Conservation (phyloP, 2,329 filamentous ascomycete species). For the Apiospora aurea region DNA sequence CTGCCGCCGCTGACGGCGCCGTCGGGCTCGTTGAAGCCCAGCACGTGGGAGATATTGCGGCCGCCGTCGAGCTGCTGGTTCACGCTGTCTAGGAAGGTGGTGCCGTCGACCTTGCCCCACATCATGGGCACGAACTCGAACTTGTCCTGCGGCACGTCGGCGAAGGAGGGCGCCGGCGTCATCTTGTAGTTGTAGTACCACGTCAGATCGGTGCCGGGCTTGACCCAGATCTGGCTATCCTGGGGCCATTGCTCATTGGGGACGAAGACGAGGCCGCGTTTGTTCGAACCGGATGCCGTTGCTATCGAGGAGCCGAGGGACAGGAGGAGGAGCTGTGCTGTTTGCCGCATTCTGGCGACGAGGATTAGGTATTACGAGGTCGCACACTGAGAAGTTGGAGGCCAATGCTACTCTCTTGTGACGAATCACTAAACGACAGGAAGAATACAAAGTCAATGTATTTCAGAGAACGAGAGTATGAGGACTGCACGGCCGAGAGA, state of each 20-base stretch:
- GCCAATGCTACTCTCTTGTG: neutral
- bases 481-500: neutral
- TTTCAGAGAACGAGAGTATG: neutral
- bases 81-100: constrained; percentile 67
- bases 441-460: neutral
- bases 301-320: constrained; percentile 17
- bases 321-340: constrained; percentile 6
- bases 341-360: neutral
- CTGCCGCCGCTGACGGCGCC: constrained; percentile 66
- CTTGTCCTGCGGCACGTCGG: constrained; percentile 54
- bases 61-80: constrained; percentile 58
- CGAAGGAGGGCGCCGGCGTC: constrained; percentile 61
- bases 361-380: neutral
- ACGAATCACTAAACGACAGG: constrained; percentile 18
- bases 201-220: constrained; percentile 64
- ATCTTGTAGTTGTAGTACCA: constrained; percentile 87
- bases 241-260: constrained; percentile 58
- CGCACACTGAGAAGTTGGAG: neutral
- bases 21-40: constrained; percentile 86
- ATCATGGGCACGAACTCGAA: constrained; percentile 85
- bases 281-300: constrained; percentile 44
- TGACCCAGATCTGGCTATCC: constrained; percentile 73
- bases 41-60: constrained; percentile 68
- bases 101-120: constrained; percentile 69
- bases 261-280: constrained; percentile 78